These are phyloP conservation scores for Pistacia integerrima DNA, from an alignment of 345 rosid species.

Conservation along the genomic window DNA sequence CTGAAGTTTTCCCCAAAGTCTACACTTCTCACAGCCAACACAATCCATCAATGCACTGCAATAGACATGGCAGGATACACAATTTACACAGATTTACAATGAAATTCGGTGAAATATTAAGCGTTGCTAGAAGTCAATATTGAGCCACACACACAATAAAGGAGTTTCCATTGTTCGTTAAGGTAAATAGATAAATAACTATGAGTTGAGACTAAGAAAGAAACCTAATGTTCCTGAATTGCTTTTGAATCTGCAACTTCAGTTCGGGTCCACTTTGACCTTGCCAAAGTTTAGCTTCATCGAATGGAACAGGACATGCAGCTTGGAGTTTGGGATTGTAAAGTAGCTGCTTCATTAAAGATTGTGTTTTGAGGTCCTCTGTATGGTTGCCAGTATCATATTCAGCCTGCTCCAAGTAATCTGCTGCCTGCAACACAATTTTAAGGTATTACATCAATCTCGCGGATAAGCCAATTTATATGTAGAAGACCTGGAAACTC, in stretches of 20 bases:
- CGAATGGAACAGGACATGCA: conserved; percentile 95
- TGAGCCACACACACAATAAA: background rate
- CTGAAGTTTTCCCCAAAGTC: conserved; percentile 53
- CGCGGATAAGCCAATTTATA: background rate
- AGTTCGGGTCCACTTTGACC: conserved; percentile 96
- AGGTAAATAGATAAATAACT: background rate
- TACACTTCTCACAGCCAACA: conserved; percentile 47
- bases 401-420: conserved; percentile 85
- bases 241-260: conserved; percentile 40
- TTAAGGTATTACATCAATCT: background rate
- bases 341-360: conserved; percentile 75
- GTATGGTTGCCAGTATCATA: conserved; percentile 76
- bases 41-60: conserved; percentile 47
- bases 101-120: background rate
- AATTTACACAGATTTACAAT: background rate
- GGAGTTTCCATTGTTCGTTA: background rate
- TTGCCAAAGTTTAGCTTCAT: conserved; percentile 96
- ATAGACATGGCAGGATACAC: background rate
- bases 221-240: conserved; percentile 21
- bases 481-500: background rate
- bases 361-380: conserved; percentile 84
- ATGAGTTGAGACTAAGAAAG: background rate
- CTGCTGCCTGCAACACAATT: conserved; percentile 58
- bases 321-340: conserved; percentile 73
- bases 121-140: background rate